Evolutionary conservation across 768 basidiomycete genomes (phyloP), one percentile per base, ranked within the genome.

Genomic region (Saitozyma sp.): DNA sequence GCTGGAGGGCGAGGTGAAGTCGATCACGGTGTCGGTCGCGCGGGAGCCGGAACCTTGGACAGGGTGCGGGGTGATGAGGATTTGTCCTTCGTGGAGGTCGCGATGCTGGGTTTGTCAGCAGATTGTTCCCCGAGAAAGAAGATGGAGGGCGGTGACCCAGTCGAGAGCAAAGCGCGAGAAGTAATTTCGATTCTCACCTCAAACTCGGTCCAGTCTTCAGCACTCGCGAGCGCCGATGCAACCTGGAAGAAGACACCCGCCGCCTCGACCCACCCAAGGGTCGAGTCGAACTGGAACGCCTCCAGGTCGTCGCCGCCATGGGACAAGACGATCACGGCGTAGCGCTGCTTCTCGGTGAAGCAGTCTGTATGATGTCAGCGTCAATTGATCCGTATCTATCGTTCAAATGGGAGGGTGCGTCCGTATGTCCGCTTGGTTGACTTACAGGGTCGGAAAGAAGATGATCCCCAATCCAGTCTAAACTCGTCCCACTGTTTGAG

Each of bases 1-100:
- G 76, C 62, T 67, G 82, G 78, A 77, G 77, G 65, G 69, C 67
- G 43, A 52, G 74, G 64, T 60, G 60, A 39, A 19, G 56, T 69
- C 43, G 29, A 29, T 29, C 29, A 29, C 11, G 10, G 65, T 61
- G 38, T 9, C 19, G 17, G 9, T 14, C 2, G 16, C 45, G 7
- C 7, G 16, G 43, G 20, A 10, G n/a, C 11, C 19, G 39, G 8
- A 19, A 11, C 58, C 37, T 8, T 39, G 14, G n/a, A 38, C 9
- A 29, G 56, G 40, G 11, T 8, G 9, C 9, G 51, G 20, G 16
- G 87, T 87, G 53, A 98, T 86, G 8, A 99, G 84, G 54, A 99
- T 89, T 78, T 99, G 96, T 19, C 96, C 96, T 86, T 91, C 92
- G 71, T 99, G 96, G n/a, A 99, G 85, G 78, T 99, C 96, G 40